A percentile compares a stretch with the other conserved stretches of the same genome.
Conservation (phyloP, 1,284 basidiomycete species). For the Ceratobasidium theobromae region DNA sequence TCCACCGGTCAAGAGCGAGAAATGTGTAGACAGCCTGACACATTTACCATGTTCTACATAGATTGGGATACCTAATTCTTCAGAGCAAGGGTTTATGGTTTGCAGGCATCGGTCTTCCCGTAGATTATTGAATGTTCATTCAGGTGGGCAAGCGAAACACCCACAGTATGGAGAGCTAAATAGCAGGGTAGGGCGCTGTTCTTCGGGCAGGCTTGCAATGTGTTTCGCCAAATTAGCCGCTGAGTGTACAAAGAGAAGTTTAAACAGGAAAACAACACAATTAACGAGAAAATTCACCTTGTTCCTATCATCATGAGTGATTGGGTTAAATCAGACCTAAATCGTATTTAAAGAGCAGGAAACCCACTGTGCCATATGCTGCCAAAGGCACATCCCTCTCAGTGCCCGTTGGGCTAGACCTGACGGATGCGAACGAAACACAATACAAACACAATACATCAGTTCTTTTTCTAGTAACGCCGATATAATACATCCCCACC, state of each 20-base stretch:
- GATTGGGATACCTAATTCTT: slow-evolving; percentile 64
- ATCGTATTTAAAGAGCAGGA: background rate
- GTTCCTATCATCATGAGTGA: background rate
- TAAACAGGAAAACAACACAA: slow-evolving; percentile 1
- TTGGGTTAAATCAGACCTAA: background rate
- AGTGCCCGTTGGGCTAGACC: slow-evolving; percentile 68
- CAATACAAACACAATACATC: slow-evolving; percentile 9
- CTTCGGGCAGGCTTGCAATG: slow-evolving; percentile 52
- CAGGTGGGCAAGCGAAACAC: slow-evolving; percentile 38
- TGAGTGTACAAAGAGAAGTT: background rate
- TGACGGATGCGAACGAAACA: slow-evolving; percentile 40
- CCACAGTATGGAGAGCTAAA: slow-evolving; percentile 79
- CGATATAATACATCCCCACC: slow-evolving; percentile 53
- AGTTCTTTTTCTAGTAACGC: background rate
- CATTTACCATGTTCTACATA: slow-evolving; percentile 69
- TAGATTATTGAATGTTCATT: background rate
- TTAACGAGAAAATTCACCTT: background rate
- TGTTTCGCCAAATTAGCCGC: slow-evolving; percentile 9
- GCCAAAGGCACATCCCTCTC: slow-evolving; percentile 76
- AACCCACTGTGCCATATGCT: slow-evolving; percentile 65
- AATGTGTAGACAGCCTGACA: background rate
- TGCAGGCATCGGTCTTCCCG: slow-evolving; percentile 67
- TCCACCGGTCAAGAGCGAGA: background rate
- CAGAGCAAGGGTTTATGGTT: slow-evolving; percentile 66
- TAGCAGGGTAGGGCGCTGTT: slow-evolving; percentile 72